These are phyloP conservation scores for Berkeleyomyces rouxiae DNA, from an alignment of 2,329 filamentous ascomycete species.

Conservation along the genomic window DNA sequence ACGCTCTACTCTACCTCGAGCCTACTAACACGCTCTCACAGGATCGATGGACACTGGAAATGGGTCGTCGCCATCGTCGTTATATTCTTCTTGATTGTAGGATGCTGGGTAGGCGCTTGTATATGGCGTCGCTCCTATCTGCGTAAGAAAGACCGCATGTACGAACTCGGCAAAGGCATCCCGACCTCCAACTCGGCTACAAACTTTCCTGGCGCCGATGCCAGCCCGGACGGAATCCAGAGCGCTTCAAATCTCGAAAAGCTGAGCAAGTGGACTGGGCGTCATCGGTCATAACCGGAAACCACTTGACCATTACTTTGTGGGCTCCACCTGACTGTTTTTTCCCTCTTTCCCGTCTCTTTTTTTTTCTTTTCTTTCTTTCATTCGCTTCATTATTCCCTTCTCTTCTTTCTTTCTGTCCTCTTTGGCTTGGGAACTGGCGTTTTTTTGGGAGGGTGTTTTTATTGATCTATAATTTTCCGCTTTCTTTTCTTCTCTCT, in stretches of 20 bases:
- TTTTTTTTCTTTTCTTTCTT: slow-evolving; percentile 3
- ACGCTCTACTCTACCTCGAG: neutral
- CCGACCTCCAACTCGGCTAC: slow-evolving; percentile 17
- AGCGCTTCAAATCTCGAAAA: slow-evolving; percentile 18
- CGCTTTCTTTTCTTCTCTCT: slow-evolving; percentile 1
- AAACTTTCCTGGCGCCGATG: slow-evolving; percentile 7
- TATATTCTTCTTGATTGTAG: slow-evolving; percentile 50
- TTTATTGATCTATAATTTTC: neutral
- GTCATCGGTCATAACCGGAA: slow-evolving; percentile 24
- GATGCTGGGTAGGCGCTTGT: slow-evolving; percentile 50
- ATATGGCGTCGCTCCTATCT: slow-evolving; percentile 60
- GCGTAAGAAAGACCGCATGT: slow-evolving; percentile 46
- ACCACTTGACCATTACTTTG: too few species aligned
- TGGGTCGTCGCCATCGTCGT: slow-evolving; percentile 74
- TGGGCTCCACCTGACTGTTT: neutral
- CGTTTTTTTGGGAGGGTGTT: neutral
- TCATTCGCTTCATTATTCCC: slow-evolving; percentile 6
- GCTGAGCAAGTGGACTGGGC: slow-evolving; percentile 33
- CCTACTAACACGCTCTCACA: slow-evolving; percentile 20
- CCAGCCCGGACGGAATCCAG: neutral
- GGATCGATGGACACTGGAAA: slow-evolving; percentile 54
- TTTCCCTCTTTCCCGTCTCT: neutral
- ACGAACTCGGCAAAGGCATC: slow-evolving; percentile 29
- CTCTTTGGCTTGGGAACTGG: slow-evolving; percentile 5
- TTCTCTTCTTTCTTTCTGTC: neutral